A percentile compares a stretch with the other conserved stretches of the same genome.
Evolutionary conservation across 768 basidiomycete species (phyloP).

Genomic region (Naganishia antarctica): DNA sequence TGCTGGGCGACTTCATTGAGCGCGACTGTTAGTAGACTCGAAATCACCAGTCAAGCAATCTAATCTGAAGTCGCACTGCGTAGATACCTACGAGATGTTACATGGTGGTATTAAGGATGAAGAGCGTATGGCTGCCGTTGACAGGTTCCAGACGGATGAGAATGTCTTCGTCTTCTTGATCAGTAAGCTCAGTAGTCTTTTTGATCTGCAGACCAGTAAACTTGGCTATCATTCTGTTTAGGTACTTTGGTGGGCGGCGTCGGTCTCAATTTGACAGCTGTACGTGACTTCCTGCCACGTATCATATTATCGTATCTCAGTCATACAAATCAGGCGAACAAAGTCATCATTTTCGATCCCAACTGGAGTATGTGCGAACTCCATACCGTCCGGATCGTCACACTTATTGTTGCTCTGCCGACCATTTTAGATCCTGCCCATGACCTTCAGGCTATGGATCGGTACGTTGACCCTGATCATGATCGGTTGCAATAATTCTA

Average conservation of each 20-base stretch:
- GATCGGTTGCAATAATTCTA: no score
- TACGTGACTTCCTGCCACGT: constrained; percentile 34
- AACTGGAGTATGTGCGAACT: constrained; percentile 73
- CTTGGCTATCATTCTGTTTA: background rate
- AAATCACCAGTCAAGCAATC: no score
- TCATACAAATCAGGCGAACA: constrained; percentile 71
- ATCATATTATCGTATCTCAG: no score
- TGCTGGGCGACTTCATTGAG: constrained; percentile 57
- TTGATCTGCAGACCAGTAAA: background rate
- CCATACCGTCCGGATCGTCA: background rate
- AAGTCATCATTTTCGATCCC: constrained; percentile 89
- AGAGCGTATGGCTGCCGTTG: constrained; percentile 79
- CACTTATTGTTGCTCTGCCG: constrained; percentile 8
- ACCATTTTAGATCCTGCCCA: constrained; percentile 74
- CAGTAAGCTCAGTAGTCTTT: constrained; percentile 49
- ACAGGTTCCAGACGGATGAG: constrained; percentile 70
- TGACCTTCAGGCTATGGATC: constrained; percentile 62
- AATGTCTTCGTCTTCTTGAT: constrained; percentile 77
- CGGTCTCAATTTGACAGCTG: constrained; percentile 81
- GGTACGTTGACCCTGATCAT: constrained; percentile 7
- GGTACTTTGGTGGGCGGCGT: constrained; percentile 80
- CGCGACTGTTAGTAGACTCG: background rate
- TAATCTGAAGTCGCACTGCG: no score
- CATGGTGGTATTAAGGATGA: constrained; percentile 68
- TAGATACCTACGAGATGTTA: constrained; percentile 59